Conservation (phyloP, 2,329 filamentous ascomycete genomes). For the Tolypocladium capitatum region DNA sequence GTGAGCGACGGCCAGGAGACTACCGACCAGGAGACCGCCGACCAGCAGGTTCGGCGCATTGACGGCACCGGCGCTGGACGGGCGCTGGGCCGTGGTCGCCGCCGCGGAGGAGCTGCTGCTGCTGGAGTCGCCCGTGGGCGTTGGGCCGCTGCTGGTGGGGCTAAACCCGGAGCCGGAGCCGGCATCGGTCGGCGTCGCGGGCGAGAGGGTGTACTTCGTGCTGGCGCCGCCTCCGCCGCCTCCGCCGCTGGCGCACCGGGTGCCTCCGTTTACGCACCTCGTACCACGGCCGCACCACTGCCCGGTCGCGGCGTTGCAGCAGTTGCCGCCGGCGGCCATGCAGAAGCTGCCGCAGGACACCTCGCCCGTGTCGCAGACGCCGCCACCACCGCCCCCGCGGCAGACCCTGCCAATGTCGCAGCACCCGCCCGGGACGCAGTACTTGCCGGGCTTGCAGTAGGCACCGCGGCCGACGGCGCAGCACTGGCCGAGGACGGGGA, state of each 20-base stretch:
- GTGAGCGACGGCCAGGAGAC: constrained; percentile 10
- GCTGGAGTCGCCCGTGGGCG: not conserved
- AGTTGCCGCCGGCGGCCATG: constrained; percentile 9
- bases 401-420: constrained; percentile 15
- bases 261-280: constrained; percentile 4
- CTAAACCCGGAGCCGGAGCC: not conserved
- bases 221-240: constrained; percentile 3
- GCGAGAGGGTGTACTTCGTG: not conserved
- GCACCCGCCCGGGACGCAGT: constrained; percentile 18
- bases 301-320: constrained; percentile 8
- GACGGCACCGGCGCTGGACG: constrained; percentile 6
- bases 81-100: constrained; percentile 1
- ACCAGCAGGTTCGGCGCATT: constrained; percentile 9
- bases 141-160: not conserved
- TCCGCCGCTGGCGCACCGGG: constrained; percentile 3
- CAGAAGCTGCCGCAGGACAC: constrained; percentile 10
- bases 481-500: constrained; percentile 15
- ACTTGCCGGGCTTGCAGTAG: constrained; percentile 18
- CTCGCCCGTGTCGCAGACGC: constrained; percentile 5
- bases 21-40: constrained; percentile 10
- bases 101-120: not conserved
- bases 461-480: constrained; percentile 13
- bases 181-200: not conserved
- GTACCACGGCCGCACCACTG: constrained; percentile 9
- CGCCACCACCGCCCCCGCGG: not conserved